Base-by-base conservation (phyloP, 257 asterid genomes). In the Solanum paucissectum region DNA sequence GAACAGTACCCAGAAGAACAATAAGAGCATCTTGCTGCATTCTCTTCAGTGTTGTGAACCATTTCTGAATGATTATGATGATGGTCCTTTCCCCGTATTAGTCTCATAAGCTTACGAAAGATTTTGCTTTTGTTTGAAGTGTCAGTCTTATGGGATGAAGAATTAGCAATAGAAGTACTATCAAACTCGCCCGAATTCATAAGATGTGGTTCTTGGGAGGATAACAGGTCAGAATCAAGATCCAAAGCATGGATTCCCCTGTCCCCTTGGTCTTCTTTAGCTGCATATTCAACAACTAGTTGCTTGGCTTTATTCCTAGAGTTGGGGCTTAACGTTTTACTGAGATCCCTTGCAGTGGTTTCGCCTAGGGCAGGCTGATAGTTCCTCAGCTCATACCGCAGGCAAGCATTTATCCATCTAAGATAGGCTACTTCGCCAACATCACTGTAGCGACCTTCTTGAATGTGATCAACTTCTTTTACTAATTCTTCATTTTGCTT, bases 401-500 rank as follows among this genome's bases (percentile, higher is more conserved):
- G 84, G 91, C 99, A 97, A 87, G 99, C 98, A 72, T 96, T 97
- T 88, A 97, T 71, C 99, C 99, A 97, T 12, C 96, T 90, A 86
- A 97, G 98, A 91, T 97, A 95, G 76, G 96, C 98, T 29, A 97
- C 92, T 90, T 97, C 97, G 86, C 96, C 98, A 14, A 90, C 79
- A 64, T 95, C 98, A 62, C 92, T 85, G 89, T 92, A 93, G 36
- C 93, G 94, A 58, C 92, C 93, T 9, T 90, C 91, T 86, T 90
- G 96, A 86, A 95, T 91, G 64, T 87, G 95, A 83, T 96, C 98
- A n/a, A 97, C 94, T 91, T 96, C 95, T 89, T 90, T 89, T 9
- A 86, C 87, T 55, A 96, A 73, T 27, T 91, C 92, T 69, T 95
- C 96, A 40, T 95, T 95, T 88, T 92, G 91, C 83, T 90, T 92